phyloP scores from a whole-genome alignment of 2,329 filamentous ascomycete species.

The Xylaria sp. region DNA sequence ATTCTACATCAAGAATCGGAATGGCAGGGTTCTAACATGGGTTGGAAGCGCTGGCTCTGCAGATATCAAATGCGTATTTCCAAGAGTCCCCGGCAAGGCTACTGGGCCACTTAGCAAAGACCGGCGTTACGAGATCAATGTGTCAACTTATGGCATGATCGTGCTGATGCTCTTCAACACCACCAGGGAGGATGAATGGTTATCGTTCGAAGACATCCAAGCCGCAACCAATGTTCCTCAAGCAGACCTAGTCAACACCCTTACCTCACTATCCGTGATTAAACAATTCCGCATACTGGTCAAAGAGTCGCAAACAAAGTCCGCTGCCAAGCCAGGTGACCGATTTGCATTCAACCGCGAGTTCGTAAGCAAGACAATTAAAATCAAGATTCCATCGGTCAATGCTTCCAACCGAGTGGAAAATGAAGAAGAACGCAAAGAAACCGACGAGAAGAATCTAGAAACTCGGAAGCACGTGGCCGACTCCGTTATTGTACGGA shows the following conservation, averaged over 20 bases:
- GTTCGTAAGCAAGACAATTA: slow-evolving; percentile 84
- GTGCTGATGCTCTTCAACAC: slow-evolving; percentile 92
- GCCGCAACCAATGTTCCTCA: slow-evolving; percentile 80
- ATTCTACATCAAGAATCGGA: slow-evolving; percentile 88
- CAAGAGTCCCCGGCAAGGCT: slow-evolving; percentile 75
- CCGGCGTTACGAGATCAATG: slow-evolving; percentile 87
- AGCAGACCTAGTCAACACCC: slow-evolving; percentile 76
- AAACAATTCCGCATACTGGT: slow-evolving; percentile 79
- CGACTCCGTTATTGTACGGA: slow-evolving; percentile 80
- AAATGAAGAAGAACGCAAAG: slow-evolving; percentile 72
- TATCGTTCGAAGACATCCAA: slow-evolving; percentile 81
- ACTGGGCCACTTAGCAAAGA: slow-evolving; percentile 69
- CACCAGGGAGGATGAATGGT: slow-evolving; percentile 60
- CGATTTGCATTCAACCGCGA: slow-evolving; percentile 83
- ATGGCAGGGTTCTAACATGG: slow-evolving; percentile 90
- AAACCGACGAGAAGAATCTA: slow-evolving; percentile 80
- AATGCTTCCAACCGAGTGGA: slow-evolving; percentile 86
- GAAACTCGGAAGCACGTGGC: slow-evolving; percentile 76
- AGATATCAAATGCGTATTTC: slow-evolving; percentile 84
- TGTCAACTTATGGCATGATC: slow-evolving; percentile 92
- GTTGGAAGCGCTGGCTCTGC: slow-evolving; percentile 76
- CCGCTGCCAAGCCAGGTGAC: slow-evolving; percentile 76
- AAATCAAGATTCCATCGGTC: slow-evolving; percentile 90
- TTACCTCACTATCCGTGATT: slow-evolving; percentile 84
- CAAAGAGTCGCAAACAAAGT: slow-evolving; percentile 83